Conservation (phyloP, 2,329 filamentous ascomycete genomes). For the Trematosphaeria pertusa region DNA sequence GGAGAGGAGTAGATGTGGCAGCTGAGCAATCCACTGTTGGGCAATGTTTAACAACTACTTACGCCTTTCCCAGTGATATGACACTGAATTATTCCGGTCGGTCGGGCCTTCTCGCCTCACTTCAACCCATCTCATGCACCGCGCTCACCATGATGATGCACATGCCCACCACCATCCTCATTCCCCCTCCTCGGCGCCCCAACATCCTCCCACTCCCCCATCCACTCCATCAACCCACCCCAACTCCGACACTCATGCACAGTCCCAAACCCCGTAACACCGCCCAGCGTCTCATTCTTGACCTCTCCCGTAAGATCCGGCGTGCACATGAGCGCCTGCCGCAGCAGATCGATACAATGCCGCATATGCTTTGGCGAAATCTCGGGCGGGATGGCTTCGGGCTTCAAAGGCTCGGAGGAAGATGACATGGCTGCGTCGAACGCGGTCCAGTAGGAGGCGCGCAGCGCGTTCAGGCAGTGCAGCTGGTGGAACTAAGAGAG, state of each 20-base stretch:
- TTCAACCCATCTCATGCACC: too few relatives aligned
- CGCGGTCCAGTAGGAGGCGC: constrained; percentile 16
- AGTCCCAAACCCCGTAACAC: constrained; percentile 15
- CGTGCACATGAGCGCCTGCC: constrained; percentile 3
- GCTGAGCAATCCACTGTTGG: too few relatives aligned
- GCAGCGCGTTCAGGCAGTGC: constrained; percentile 20
- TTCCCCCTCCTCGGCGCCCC: too few relatives aligned
- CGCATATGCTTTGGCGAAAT: neutral
- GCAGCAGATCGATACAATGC: constrained; percentile 1
- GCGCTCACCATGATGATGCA: too few relatives aligned
- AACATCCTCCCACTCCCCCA: constrained; percentile 8
- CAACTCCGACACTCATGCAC: constrained; percentile 14
- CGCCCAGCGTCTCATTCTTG: constrained; percentile 4
- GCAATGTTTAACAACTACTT: too few relatives aligned
- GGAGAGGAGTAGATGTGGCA: too few relatives aligned
- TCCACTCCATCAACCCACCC: constrained; percentile 10
- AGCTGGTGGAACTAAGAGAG: constrained; percentile 27
- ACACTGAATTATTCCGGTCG: too few relatives aligned
- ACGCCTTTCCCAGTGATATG: too few relatives aligned
- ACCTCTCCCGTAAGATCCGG: constrained; percentile 9
- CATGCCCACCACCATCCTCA: too few relatives aligned
- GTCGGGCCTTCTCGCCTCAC: too few relatives aligned
- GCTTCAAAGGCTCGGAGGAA: constrained; percentile 3
- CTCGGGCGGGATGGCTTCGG: constrained; percentile 8
- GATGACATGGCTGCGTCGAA: constrained; percentile 1